Base-by-base conservation (phyloP, 805 yeast species). In the Candida quercuum region DNA sequence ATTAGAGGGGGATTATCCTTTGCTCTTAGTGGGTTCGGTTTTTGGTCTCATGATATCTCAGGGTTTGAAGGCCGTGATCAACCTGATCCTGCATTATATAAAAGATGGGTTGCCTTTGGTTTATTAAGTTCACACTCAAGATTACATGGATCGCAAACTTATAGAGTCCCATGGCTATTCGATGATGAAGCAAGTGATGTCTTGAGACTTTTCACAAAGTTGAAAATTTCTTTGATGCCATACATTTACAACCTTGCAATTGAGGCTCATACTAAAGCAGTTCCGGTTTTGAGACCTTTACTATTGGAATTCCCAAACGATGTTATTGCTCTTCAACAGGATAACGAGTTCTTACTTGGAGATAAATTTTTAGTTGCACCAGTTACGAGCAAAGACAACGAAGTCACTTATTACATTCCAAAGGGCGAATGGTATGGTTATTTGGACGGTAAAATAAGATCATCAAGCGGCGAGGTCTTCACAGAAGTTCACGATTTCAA, bases 31-130 rank as follows among this genome's bases (percentile, higher is more conserved):
- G 52, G 50, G 4, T 48, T 48, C 29, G 52, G 52, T 4, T 48
- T 44, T 45, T 48, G 52, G 52, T 48, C 52, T 16, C 52, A 48
- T 33, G 52, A 48, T 33, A 48, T 48, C 23, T 48, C 52, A 6
- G 52, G 52, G 4, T 48, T 48, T 24, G 52, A 48, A 38, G 48
- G 48, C 6, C 25, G 30, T 20, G 47, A 41, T 5, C 21, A 33
- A 20, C 52, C 52, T 28, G 50, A 48, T 24, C 47, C 52, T 14
- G 37, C 50, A 15, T 24, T 48, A 33, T 48, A 48, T 40, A 48
- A 48, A 37, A 43, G 52, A 43, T 48, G 52, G 52, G 43, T 40
- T 22, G 47, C 45, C 24, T 48, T 48, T 38, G 52, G 52, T 30
- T 36, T 48, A 21, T 32, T 48, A 35, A 44, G 49, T 12, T 48